Evolutionary conservation across 202 grass and related monocot species (phyloP).

Genomic region (Cymbopogon flexuosus): DNA sequence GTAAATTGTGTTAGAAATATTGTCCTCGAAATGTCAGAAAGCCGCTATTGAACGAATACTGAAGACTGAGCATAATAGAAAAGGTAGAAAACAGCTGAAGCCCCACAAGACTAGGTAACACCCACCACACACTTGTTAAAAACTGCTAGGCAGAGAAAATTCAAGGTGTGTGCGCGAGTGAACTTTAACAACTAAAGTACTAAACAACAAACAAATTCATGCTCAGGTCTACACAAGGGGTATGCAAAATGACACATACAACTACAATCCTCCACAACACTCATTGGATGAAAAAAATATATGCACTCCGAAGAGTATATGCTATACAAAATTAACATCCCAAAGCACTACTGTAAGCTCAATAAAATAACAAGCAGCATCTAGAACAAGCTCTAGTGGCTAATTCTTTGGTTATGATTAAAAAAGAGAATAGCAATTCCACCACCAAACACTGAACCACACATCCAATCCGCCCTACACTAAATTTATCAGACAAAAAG

Average conservation of each 20-base stretch:
- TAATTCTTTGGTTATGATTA: neutral
- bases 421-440: neutral
- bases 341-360: neutral
- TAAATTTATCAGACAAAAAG: neutral
- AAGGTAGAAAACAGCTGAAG: neutral
- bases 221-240: neutral
- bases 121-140: neutral
- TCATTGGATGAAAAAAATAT: neutral
- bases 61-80: neutral
- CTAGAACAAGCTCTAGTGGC: neutral
- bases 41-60: neutral
- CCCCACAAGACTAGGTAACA: neutral
- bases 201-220: neutral
- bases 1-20: constrained; percentile 7
- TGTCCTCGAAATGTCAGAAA: neutral
- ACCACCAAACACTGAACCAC: neutral
- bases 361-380: constrained; percentile 1
- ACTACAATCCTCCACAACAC: neutral
- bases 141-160: neutral
- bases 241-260: neutral
- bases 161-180: neutral
- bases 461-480: neutral
- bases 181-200: neutral
- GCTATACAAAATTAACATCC: neutral
- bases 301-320: neutral